Conservation (phyloP, 495 filamentous ascomycete genomes). For the Penicillium silybi region DNA sequence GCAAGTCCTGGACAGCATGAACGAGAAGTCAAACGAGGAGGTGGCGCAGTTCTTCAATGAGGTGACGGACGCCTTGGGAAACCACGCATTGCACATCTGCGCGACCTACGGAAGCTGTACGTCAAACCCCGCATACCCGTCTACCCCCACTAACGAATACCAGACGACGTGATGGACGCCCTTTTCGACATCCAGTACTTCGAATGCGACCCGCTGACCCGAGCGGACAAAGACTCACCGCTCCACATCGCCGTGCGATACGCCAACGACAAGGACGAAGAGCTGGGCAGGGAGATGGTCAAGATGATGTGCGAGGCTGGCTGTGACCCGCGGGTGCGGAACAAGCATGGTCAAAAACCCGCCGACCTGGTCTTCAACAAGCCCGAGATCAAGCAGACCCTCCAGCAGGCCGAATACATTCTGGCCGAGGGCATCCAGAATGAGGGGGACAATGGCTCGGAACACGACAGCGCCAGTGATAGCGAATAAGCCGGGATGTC, state of each 20-base stretch:
- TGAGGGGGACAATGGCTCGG: constrained; percentile 27
- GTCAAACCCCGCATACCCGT: constrained; percentile 23
- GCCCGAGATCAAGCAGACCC: constrained; percentile 55
- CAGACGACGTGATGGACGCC: constrained; percentile 84
- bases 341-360: constrained; percentile 46
- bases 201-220: constrained; percentile 87
- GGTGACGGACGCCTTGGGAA: constrained; percentile 78
- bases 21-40: constrained; percentile 45
- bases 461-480: constrained; percentile 37
- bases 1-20: constrained; percentile 46
- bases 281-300: constrained; percentile 65
- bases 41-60: constrained; percentile 75
- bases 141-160: not conserved
- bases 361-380: constrained; percentile 53
- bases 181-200: constrained; percentile 92
- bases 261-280: constrained; percentile 65
- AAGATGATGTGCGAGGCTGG: constrained; percentile 94
- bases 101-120: constrained; percentile 80
- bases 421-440: constrained; percentile 40
- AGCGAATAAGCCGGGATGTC: constrained; percentile 34
- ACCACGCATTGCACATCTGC: constrained; percentile 84
- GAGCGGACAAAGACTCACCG: constrained; percentile 80
- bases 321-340: constrained; percentile 59
- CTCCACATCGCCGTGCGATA: constrained; percentile 85
- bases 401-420: constrained; percentile 77